Evolutionary conservation across 2,329 filamentous ascomycete genomes (phyloP).

Genomic region (Shiraia bambusicola): DNA sequence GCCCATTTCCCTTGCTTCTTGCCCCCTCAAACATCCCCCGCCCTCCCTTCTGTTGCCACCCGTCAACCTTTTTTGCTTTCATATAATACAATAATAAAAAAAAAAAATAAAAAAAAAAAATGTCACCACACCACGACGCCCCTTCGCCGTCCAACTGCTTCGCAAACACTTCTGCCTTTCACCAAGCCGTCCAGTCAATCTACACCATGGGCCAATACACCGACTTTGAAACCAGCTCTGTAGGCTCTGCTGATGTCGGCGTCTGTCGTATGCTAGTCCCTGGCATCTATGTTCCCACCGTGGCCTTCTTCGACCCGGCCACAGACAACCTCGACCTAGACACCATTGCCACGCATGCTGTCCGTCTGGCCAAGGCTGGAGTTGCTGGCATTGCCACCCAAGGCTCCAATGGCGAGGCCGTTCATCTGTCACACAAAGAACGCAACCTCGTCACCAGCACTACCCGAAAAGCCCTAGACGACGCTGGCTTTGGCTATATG

Average conservation of each 20-base stretch:
- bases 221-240: conserved; percentile 43
- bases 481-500: conserved; percentile 64
- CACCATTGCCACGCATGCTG: conserved; percentile 51
- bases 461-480: conserved; percentile 69
- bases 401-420: conserved; percentile 81
- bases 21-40: conserved; percentile 34
- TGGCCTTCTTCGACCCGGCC: conserved; percentile 47
- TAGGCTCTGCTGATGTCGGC: conserved; percentile 38
- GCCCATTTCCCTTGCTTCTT: conserved; percentile 33
- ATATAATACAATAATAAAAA: no score
- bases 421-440: conserved; percentile 72
- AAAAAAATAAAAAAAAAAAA: conserved; percentile 12
- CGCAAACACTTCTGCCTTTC: conserved; percentile 28
- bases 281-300: conserved; percentile 49
- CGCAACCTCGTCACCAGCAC: conserved; percentile 67
- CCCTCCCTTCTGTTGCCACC: conserved; percentile 22
- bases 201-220: conserved; percentile 40
- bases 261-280: conserved; percentile 41
- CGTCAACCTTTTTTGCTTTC: conserved; percentile 8
- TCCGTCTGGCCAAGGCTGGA: conserved; percentile 70
- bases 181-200: conserved; percentile 38
- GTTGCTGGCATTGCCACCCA: conserved; percentile 74
- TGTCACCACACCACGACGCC: conserved; percentile 46
- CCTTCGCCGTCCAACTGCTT: conserved; percentile 40
- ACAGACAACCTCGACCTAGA: conserved; percentile 47